phyloP scores from a whole-genome alignment of 2,329 filamentous ascomycete genomes.

The Beauveria pseudobassiana region DNA sequence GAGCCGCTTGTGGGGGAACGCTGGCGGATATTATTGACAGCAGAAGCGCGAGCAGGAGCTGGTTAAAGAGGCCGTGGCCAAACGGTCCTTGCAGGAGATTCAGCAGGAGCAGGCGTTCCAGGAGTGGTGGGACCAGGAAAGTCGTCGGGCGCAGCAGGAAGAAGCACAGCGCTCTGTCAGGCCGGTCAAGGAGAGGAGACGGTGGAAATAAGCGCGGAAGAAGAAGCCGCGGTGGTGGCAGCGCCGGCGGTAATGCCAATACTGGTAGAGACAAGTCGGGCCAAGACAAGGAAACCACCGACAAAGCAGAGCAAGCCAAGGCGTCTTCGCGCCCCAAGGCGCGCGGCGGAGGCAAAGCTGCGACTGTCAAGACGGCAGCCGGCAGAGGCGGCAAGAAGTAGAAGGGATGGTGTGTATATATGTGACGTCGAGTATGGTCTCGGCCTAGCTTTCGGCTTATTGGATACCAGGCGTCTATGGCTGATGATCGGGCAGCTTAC shows the following conservation, averaged over 20 bases:
- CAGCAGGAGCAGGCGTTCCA: constrained; percentile 96
- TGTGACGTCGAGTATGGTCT: background rate
- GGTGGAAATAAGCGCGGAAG: constrained; percentile 23
- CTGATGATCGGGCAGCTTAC: background rate
- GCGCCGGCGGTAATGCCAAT: background rate
- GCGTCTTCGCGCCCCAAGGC: background rate
- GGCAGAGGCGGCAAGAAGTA: constrained; percentile 2
- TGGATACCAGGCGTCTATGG: background rate
- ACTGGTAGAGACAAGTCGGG: background rate
- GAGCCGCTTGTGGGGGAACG: constrained; percentile 63
- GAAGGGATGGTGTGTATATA: background rate
- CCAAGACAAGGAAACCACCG: background rate
- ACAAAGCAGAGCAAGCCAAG: background rate
- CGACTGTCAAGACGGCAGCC: background rate
- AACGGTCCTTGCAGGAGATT: constrained; percentile 86
- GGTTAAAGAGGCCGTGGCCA: constrained; percentile 76
- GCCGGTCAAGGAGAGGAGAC: constrained; percentile 34
- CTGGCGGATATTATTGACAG: constrained; percentile 83
- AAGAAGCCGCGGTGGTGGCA: constrained; percentile 20
- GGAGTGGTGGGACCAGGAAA: constrained; percentile 92
- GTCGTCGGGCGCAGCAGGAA: constrained; percentile 60
- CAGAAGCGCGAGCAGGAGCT: constrained; percentile 78
- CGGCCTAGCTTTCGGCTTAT: background rate
- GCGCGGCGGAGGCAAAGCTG: background rate
- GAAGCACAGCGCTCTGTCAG: constrained; percentile 36